Base-by-base conservation (phyloP, 257 asterid genomes). In the Salvia rosmarinus region DNA sequence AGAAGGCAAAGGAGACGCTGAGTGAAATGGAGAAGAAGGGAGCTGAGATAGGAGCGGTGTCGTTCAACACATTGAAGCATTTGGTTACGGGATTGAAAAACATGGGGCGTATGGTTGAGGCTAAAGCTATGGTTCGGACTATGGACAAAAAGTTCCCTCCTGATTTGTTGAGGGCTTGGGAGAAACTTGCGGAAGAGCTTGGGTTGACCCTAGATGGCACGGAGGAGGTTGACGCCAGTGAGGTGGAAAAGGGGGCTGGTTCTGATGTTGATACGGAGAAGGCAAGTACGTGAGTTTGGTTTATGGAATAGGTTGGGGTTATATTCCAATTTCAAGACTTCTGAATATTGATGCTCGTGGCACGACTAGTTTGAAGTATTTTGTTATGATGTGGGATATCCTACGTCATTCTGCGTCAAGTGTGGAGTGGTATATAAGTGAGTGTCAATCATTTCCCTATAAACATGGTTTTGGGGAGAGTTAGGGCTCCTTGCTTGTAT, bases 121-220 rank as follows among this genome's bases (percentile, higher is more conserved):
- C 88, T 8, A 87, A 82, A 77, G 87, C 68, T 66, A 75, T 94
- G 88, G 75, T 88, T 32, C 47, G 85, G 77, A 86, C 88, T 2
- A 79, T 84, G 81, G 85, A 83, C 73, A 87, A 87, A 77, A 86
- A 80, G 83, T 89, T 87, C 76, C 84, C 90, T 56, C 84, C 89
- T n/a, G 81, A 85, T 50, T 42, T 81, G 72, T 68, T 89, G 80
- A 83, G 78, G 76, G 95, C 83, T 60, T 90, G 97, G 98, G 86
- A 42, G 21, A 79, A 81, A 71, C 77, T 93, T 3, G 78, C 56
- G 56, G 85, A 72, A 14, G 88, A 82, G 67, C 95, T 88, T 64
- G 93, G 91, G 10, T 67, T 87, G 84, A 63, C 65, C 70, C 61
- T 32, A 57, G 78, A 14, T 46, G 85, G 49, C 60, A 9, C n/a